phyloP scores from a whole-genome alignment of 495 filamentous ascomycete genomes.

The Tuber melanosporum region DNA sequence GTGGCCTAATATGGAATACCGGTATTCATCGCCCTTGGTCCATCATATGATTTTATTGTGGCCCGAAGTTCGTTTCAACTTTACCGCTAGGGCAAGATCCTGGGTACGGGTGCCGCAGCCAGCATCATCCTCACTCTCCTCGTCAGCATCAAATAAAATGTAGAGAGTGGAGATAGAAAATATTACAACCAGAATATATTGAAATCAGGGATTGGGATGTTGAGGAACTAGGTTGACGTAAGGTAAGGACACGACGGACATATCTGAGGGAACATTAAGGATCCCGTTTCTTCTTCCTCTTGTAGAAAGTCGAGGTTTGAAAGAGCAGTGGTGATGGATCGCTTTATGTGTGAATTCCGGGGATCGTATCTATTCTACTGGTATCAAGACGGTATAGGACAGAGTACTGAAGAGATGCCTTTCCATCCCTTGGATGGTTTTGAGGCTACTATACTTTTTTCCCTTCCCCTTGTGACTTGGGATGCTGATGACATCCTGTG shows the following conservation, averaged over 20 bases:
- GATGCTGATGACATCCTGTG: background rate
- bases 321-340: background rate
- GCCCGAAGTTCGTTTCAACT: background rate
- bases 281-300: background rate
- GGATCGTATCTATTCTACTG: background rate
- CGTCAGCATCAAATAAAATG: background rate
- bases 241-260: background rate
- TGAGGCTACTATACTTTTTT: background rate
- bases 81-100: background rate
- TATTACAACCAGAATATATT: background rate
- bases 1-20: background rate
- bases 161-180: background rate
- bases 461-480: background rate
- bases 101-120: background rate
- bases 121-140: background rate
- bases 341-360: background rate
- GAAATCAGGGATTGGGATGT: background rate
- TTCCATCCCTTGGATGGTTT: background rate
- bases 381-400: background rate
- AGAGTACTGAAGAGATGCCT: background rate
- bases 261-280: background rate
- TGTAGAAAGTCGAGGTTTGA: background rate
- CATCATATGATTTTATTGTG: background rate
- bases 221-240: background rate
- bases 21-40: background rate